These are phyloP conservation scores for Nitzschia palea DNA, from an alignment of 108 stramenopile species.

Conservation along the genomic window DNA sequence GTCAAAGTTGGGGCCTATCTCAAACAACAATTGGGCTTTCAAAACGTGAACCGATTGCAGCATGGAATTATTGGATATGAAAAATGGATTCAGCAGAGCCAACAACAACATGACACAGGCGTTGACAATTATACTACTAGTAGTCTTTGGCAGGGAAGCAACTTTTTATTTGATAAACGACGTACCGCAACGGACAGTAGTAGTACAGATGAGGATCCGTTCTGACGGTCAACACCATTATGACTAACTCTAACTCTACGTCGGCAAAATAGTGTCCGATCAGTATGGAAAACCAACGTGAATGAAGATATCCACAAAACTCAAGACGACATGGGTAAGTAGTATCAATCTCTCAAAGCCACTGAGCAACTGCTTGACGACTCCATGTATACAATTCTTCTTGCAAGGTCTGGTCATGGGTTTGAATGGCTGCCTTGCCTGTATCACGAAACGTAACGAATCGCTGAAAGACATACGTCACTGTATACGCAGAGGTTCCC, in stretches of 20 bases:
- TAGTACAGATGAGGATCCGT: too few species aligned
- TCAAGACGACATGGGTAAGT: too few species aligned
- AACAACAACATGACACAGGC: background rate
- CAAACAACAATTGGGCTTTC: constrained; percentile 69
- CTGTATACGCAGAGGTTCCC: background rate
- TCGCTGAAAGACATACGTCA: constrained; percentile 24
- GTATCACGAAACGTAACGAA: constrained; percentile 6
- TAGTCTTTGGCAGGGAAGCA: constrained; percentile 51
- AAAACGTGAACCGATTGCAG: constrained; percentile 65
- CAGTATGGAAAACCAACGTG: too few species aligned
- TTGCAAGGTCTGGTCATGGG: constrained; percentile 36
- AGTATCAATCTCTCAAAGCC: constrained; percentile 10
- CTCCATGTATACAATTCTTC: constrained; percentile 55
- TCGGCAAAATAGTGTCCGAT: too few species aligned
- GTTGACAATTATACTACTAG: too few species aligned
- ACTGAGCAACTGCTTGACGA: constrained; percentile 24
- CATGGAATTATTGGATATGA: constrained; percentile 81
- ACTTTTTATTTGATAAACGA: constrained; percentile 69
- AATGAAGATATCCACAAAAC: too few species aligned
- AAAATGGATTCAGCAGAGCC: constrained; percentile 20
- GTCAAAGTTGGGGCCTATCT: constrained; percentile 83
- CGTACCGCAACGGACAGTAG: too few species aligned
- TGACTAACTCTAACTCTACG: too few species aligned
- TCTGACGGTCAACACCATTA: too few species aligned
- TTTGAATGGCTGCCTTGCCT: constrained; percentile 20